Base-by-base conservation (phyloP, 148 eudicot genomes). In the Vaccinium myrtillus region DNA sequence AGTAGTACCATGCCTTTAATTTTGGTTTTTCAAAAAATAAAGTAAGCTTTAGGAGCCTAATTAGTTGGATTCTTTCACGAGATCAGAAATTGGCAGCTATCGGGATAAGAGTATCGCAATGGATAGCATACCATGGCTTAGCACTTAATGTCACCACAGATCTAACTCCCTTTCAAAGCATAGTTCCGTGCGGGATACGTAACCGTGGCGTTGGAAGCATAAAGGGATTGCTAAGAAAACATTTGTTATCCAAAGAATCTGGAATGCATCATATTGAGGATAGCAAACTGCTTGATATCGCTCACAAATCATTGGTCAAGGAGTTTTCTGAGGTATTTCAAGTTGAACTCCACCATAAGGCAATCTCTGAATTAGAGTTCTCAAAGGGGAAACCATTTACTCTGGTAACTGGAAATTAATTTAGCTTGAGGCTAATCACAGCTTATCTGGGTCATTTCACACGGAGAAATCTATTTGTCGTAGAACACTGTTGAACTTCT, bases 71-170 rank as follows among this genome's bases (percentile, higher is more conserved):
- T 85, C 21, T 79, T 85, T 85, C 92, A 94, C 98, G 97, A 53
- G 88, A 93, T 83, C 83, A 87, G 83, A 97, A 95, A 87, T 58
- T 94, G 84, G 95, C 98, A 30, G 99, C 99, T 53, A 89, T 97
- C 8, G 99, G 98, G 10, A 91, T 97, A 83, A 89, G 92, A 77
- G 98, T 89, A 46, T 91, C 98, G 4, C 90, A 92, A 39, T 94
- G 98, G 98, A 84, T 97, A 88, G 78, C 99, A 11, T 97, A 90
- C 90, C 99, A 97, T 79, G 99, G 98, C 48, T 87, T 97, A 86
- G 98, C 99, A 49, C 85, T 97, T 84, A 97, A 97, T 88, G 96
- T 97, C 81, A 92, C 94, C 73, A 84, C 91, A 14, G 98, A 97
- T 88, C 85, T 97, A 58, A 80, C 89, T 75, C 98, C 98, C 50